Percentiles rank a stretch among this genome's conserved stretches.
Evolutionary conservation across 106 monocot genomes (phyloP).

Genomic region (Iris macrosiphon): DNA sequence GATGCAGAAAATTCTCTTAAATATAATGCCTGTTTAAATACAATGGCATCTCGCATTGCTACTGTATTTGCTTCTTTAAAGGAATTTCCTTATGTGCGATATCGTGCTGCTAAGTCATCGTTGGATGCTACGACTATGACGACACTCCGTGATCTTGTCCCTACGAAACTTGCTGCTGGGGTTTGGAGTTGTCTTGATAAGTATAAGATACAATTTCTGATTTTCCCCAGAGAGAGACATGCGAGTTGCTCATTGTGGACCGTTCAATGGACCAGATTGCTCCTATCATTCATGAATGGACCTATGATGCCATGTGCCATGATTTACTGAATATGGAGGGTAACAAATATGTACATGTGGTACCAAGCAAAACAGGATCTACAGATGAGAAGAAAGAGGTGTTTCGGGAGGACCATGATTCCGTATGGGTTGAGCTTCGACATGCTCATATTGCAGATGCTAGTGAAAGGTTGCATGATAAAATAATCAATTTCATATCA

Average conservation of each 20-base stretch:
- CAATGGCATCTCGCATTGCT: conserved; percentile 74
- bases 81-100: conserved; percentile 94
- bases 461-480: conserved; percentile 80
- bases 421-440: conserved; percentile 81
- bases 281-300: conserved; percentile 92
- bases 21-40: conserved; percentile 62
- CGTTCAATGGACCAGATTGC: conserved; percentile 91
- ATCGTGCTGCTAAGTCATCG: conserved; percentile 70
- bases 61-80: conserved; percentile 88
- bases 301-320: conserved; percentile 95
- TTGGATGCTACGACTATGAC: conserved; percentile 62
- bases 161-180: conserved; percentile 86
- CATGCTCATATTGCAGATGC: conserved; percentile 92
- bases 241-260: conserved; percentile 82
- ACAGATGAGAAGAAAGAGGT: conserved; percentile 86
- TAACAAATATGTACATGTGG: conserved; percentile 81
- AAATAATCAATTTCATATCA: conserved; percentile 77
- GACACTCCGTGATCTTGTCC: conserved; percentile 66
- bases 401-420: conserved; percentile 90
- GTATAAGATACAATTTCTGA: conserved; percentile 48
- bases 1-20: conserved; percentile 62
- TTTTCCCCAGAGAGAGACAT: conserved; percentile 78
- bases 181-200: conserved; percentile 69
- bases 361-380: conserved; percentile 60
- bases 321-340: conserved; percentile 85